Evolutionary conservation across 768 basidiomycete species (phyloP), one percentile per base, ranked within the genome.

Genomic region (Lactarius vividus): DNA sequence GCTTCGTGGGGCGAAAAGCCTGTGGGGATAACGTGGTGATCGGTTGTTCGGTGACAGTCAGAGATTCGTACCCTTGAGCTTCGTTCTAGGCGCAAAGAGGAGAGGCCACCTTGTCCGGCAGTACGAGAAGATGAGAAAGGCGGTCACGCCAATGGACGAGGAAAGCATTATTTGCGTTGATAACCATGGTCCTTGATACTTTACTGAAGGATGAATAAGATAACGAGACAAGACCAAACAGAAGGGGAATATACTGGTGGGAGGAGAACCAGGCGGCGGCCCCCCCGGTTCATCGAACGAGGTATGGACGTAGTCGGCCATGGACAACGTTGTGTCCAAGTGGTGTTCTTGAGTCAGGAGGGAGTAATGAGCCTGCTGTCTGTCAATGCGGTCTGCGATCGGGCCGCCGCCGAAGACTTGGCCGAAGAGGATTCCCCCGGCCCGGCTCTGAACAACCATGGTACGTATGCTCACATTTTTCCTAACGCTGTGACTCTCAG

Each of bases 121-220:
- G 72, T 94, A 92, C 4, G 91, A 96, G 78, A 99, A 99, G 4
- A 93, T 73, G 18, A 97, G 73, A 77, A 98, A 94, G 0, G 92
- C 91, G 4, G 81, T 75, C 1, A 94, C 49, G 2, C 97, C 96
- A 64, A 99, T 86, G 20, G 82, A 76, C 15, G 84, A 79, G 4
- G 96, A 91, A 37, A 98, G 85, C 2, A 83, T 76, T 20, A 96
- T 79, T 75, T 98, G 96, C 1, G 96, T 97, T 26, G 87, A 86
- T 76, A 99, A 91, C 97, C 97, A 98, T 39, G 95, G 94, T 0
- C 96, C 96, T 73, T 92, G 88, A 74, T 91, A 94, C 73, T 84
- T 91, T 69, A 81, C 91, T 92, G 71, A 57, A 64, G 53, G 26
- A 3, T 39, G 54, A 16, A 59, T 28, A 16, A 13, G 72, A 71